These are phyloP conservation scores for Nepenthes gracilis DNA, from an alignment of 148 eudicot genomes.

Conservation along the genomic window DNA sequence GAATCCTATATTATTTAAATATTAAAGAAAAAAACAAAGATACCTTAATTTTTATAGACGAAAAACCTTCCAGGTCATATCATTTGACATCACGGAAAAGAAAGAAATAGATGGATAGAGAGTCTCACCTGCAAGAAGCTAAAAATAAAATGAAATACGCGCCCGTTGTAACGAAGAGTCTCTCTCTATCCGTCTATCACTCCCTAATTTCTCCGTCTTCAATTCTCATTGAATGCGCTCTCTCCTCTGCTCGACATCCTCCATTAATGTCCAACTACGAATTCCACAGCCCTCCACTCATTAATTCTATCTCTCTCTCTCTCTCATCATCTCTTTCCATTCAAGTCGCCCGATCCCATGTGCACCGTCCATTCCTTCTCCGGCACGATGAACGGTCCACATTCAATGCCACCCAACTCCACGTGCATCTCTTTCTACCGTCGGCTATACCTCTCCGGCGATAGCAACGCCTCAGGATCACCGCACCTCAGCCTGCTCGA, in stretches of 20 bases:
- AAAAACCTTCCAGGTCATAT: too few species aligned
- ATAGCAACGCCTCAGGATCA: slow-evolving; percentile 84
- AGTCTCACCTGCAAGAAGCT: not conserved
- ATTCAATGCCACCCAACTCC: not conserved
- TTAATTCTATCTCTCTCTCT: slow-evolving; percentile 6
- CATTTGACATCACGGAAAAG: slow-evolving; percentile 1
- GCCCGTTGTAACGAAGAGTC: not conserved
- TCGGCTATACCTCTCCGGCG: slow-evolving; percentile 69
- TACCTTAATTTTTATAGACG: too few species aligned
- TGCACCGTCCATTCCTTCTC: slow-evolving; percentile 1
- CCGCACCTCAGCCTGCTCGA: slow-evolving; percentile 70
- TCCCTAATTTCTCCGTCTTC: slow-evolving; percentile 22
- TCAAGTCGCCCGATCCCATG: slow-evolving; percentile 1
- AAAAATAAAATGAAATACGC: not conserved
- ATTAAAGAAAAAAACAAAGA: too few species aligned
- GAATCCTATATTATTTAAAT: too few species aligned
- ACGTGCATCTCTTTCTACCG: slow-evolving; percentile 6
- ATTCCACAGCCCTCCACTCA: slow-evolving; percentile 11
- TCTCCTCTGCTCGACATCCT: slow-evolving; percentile 4
- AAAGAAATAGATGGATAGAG: slow-evolving; percentile 16
- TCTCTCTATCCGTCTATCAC: slow-evolving; percentile 37
- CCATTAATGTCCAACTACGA: slow-evolving; percentile 20
- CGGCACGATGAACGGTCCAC: not conserved
- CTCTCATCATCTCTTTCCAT: not conserved
- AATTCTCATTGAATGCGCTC: slow-evolving; percentile 20